Evolutionary conservation across 495 filamentous ascomycete species (phyloP), one percentile per base, ranked within the genome.

Genomic region (Friedmanniomyces simplex): DNA sequence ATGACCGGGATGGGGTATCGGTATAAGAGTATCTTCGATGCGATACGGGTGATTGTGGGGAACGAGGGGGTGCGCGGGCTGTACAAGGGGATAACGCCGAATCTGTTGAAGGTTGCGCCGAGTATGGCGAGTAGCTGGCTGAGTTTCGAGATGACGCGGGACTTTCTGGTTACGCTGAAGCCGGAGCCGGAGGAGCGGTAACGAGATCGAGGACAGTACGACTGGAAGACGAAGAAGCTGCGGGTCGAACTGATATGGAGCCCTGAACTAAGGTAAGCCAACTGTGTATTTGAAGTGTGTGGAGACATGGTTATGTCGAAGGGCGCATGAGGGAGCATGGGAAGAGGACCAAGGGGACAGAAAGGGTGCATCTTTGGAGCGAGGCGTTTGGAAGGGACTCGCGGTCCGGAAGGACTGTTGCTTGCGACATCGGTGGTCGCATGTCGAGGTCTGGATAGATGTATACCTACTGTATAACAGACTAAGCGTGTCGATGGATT

Each of bases 81-180:
- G 22, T 96, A 95, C 73, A 96, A 96, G 69, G 91, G 91, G 16
- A 86, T 96, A 61, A 79, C 90, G 20, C 94, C 93, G 2, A 98
- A 98, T 66, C 77, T 97, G 4, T 78, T 97, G 43, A 98, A 98
- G 71, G 93, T 98, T 16, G 93, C 93, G 6, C 93, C 93, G 7
- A 97, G 93, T 66, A 98, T 98, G 90, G 93, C 94, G 24, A 93
- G 89, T 63, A 95, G 87, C 70, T 98, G 94, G 89, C 79, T 96
- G 24, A 97, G 91, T 74, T 98, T 91, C 68, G 93, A 98, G 72
- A 67, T 97, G 50, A 89, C 86, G 25, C 78, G 93, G 58, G 93
- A 98, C 72, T 85, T 95, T 67, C 69, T 96, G 18, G 74, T 91
- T 32, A 72, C 51, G 24, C 34, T 67, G n/a, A 61, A 59, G 41